Percentiles rank a stretch among this genome's conserved stretches.
These are phyloP conservation scores for Arthonia radiata DNA, from an alignment of 495 filamentous ascomycete genomes.

Conservation along the genomic window DNA sequence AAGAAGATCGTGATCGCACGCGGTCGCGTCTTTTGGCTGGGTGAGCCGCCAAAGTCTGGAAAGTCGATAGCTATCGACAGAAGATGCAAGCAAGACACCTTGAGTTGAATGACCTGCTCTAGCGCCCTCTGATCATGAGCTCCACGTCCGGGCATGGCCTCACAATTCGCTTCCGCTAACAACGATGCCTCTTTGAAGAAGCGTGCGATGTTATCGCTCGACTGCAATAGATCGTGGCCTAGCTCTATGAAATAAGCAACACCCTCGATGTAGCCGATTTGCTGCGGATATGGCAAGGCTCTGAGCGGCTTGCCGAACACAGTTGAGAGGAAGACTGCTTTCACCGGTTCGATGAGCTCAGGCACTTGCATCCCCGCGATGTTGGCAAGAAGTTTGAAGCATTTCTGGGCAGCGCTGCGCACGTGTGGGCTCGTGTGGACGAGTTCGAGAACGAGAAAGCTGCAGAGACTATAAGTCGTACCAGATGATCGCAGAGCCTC, in stretches of 20 bases:
- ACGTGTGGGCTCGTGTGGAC: constrained; percentile 89
- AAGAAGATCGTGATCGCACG: constrained; percentile 92
- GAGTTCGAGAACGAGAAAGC: constrained; percentile 62
- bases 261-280: constrained; percentile 95
- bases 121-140: constrained; percentile 77
- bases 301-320: constrained; percentile 90
- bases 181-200: constrained; percentile 80
- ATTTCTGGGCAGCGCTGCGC: constrained; percentile 55
- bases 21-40: constrained; percentile 37
- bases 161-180: constrained; percentile 80
- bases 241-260: constrained; percentile 80
- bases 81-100: constrained; percentile 81
- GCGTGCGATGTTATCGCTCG: constrained; percentile 74
- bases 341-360: constrained; percentile 66
- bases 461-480: constrained; percentile 47
- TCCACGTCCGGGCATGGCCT: constrained; percentile 58
- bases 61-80: constrained; percentile 81
- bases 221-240: constrained; percentile 61
- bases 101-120: constrained; percentile 70
- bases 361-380: constrained; percentile 52
- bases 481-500: constrained; percentile 43
- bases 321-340: constrained; percentile 57
- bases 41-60: constrained; percentile 52
- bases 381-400: constrained; percentile 56
- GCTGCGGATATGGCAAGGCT: constrained; percentile 70